Base-by-base conservation (phyloP, 23 red algal genomes). In the Rhodosorus marinus region DNA sequence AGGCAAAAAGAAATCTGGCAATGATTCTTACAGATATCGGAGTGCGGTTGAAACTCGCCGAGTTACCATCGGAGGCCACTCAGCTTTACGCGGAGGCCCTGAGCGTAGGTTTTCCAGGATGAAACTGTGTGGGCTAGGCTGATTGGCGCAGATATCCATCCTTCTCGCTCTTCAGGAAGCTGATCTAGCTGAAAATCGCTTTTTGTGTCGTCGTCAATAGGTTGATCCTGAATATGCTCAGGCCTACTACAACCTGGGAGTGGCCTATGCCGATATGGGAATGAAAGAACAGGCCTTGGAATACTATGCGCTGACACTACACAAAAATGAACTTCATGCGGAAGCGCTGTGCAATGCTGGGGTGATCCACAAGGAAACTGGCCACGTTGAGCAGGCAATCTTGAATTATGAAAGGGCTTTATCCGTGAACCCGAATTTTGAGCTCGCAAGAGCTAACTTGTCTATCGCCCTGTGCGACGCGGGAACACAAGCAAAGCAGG, bases 1-100 rank as follows among this genome's bases (percentile, higher is more conserved):
- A 54, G 30, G 27, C 30, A 20, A 34, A 28, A 20, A 33, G 48
- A 6, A 59, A 62, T 23, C 42, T 84, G 15, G 79, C 79, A 29
- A 52, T 70, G 0, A 40, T 84, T 49, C 66, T 84, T 20, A 75
- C 70, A 54, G 79, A 84, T 43, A 68, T 84, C 52, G 79, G 79
- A 29, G 79, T 84, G 24, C 52, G 66, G 19, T 48, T 84, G 32
- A 73, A 72, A 57, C 23, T 61, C 15, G 79, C 79, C n/a, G 79
- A 64, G 32, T 36, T 84, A 4, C 70, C 79, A 4, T 57, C 60
- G 14, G 56, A 64, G 26, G 79, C 69, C 3, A 32, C 75, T 33
- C 29, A 52, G 5, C 51, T 69, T 26, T 84, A 76, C 36, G 35
- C 40, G 38, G 79, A 84, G 50, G 79, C 79, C 11, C 28, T 84